Conservation (phyloP, 169 alveolate genomes). For the Babesia caballi region DNA sequence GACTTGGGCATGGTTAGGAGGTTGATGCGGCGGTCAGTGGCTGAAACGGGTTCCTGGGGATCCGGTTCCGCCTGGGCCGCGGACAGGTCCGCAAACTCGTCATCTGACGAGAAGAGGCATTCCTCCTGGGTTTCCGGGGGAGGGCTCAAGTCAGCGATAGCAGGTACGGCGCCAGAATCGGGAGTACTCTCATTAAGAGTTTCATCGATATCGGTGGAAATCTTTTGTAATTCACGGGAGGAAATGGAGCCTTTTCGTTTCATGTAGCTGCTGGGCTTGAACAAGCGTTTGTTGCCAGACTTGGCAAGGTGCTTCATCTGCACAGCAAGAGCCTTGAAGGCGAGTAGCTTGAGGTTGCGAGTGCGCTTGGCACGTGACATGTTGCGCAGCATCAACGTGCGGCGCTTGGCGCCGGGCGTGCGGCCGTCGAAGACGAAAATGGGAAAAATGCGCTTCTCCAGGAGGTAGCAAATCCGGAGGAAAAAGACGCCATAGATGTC, state of each 20-base stretch:
- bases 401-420: conserved; percentile 85
- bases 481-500: conserved; percentile 76
- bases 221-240: background rate
- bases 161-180: background rate
- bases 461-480: conserved; percentile 83
- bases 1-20: conserved; percentile 25
- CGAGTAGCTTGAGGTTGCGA: conserved; percentile 49
- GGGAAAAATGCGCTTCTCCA: conserved; percentile 86
- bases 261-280: conserved; percentile 23
- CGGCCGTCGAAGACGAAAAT: conserved; percentile 89
- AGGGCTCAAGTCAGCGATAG: background rate
- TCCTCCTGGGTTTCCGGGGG: background rate
- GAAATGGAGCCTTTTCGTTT: background rate
- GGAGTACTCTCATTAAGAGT: background rate
- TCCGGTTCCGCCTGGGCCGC: background rate
- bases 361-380: conserved; percentile 33
- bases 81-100: conserved; percentile 8
- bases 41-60: background rate
- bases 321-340: conserved; percentile 48
- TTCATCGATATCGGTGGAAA: conserved; percentile 2
- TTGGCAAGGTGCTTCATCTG: conserved; percentile 44
- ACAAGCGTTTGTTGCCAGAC: conserved; percentile 7
- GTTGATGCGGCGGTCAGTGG: background rate
- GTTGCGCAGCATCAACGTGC: conserved; percentile 79
- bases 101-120: conserved; percentile 16